Percentiles rank a stretch among this genome's conserved stretches.
Evolutionary conservation across 2,329 filamentous ascomycete species (phyloP).

Genomic region (Phaeosphaeria sp.): DNA sequence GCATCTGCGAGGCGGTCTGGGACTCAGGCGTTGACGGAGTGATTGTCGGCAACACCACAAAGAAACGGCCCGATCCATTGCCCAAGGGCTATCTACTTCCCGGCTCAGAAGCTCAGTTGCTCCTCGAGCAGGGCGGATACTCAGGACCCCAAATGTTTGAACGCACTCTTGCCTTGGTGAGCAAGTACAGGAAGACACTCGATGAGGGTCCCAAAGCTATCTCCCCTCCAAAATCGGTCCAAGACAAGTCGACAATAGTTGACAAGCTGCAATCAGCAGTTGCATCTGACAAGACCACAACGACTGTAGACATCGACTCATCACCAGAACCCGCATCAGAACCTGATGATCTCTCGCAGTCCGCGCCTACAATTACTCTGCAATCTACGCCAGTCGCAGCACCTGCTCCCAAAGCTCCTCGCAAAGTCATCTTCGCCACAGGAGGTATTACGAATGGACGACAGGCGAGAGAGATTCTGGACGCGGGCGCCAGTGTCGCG

Average conservation of each 20-base stretch:
- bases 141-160: constrained; percentile 90
- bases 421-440: constrained; percentile 90
- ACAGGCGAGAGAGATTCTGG: constrained; percentile 80
- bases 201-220: constrained; percentile 52
- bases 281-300: constrained; percentile 15
- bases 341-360: constrained; percentile 38
- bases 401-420: constrained; percentile 38
- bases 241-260: constrained; percentile 15
- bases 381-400: constrained; percentile 24
- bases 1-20: constrained; percentile 70
- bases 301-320: constrained; percentile 27
- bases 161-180: constrained; percentile 78
- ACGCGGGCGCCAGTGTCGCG: constrained; percentile 87
- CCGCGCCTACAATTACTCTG: constrained; percentile 33
- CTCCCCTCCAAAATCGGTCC: constrained; percentile 7
- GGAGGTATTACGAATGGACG: constrained; percentile 90
- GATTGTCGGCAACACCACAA: constrained; percentile 97
- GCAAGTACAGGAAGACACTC: constrained; percentile 70
- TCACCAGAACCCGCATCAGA: constrained; percentile 29
- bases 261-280: constrained; percentile 21
- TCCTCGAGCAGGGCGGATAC: constrained; percentile 84
- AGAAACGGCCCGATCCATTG: constrained; percentile 74
- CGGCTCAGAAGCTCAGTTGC: constrained; percentile 68
- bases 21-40: constrained; percentile 87
- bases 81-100: constrained; percentile 72